Percentiles rank a stretch among this genome's conserved stretches.
Evolutionary conservation across 148 eudicot species (phyloP).

Genomic region (Persicaria tinctoria): DNA sequence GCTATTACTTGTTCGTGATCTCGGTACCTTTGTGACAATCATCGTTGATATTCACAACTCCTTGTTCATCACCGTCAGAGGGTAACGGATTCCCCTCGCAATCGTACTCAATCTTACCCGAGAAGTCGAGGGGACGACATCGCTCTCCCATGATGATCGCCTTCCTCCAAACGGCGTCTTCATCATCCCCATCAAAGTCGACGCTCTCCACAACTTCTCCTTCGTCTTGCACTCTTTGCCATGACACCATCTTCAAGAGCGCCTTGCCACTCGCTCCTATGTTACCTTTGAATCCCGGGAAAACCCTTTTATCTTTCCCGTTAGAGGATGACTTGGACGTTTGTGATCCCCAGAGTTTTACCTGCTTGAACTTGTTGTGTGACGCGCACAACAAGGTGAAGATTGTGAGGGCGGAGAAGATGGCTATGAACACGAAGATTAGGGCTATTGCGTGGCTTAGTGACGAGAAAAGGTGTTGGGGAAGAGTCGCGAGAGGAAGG

Average conservation of each 20-base stretch:
- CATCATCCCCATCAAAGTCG: neutral
- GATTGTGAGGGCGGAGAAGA: neutral
- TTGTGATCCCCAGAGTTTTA: neutral
- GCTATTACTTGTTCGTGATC: neutral
- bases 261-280: slow-evolving; percentile 7
- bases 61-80: neutral
- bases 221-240: slow-evolving; percentile 1
- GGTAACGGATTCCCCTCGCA: slow-evolving; percentile 4
- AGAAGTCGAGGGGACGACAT: slow-evolving; percentile 64
- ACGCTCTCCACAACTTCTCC: neutral
- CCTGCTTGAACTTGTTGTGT: neutral
- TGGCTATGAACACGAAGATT: neutral
- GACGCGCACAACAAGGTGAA: slow-evolving; percentile 1
- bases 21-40: neutral
- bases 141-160: slow-evolving; percentile 67
- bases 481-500: neutral
- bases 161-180: slow-evolving; percentile 60
- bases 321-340: neutral
- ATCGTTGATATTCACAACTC: neutral
- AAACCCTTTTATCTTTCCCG: neutral
- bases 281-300: neutral
- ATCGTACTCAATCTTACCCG: slow-evolving; percentile 74
- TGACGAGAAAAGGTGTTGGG: neutral
- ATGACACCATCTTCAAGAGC: slow-evolving; percentile 9
- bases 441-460: neutral